Base-by-base conservation (phyloP, 352 stramenopile species). In the Thraustochytrium sp. region DNA sequence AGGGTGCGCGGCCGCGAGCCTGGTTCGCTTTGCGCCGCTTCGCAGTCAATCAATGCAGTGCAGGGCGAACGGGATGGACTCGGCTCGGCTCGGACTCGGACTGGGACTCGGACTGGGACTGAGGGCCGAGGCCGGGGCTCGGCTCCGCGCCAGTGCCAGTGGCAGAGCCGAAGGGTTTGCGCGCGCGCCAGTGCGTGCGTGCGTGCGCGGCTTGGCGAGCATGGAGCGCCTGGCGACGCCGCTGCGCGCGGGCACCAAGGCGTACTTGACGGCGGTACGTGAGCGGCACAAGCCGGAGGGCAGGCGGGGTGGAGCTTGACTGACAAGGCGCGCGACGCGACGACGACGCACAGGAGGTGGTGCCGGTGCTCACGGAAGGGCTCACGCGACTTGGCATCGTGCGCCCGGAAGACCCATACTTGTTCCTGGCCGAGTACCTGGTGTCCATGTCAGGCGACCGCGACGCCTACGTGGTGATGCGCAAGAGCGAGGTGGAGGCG, bases 361-460 rank as follows among this genome's bases (percentile, higher is more conserved):
- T 64, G 13, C 68, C 68, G 1, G 68, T 34, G 42, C 68, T 80
- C 34, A 80, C 68, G 13, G 68, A 80, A 38, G 68, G 48, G 11
- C 68, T 80, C 42, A 80, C 68, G 3, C 31, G 68, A n/a, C 68
- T 80, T 16, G 68, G 68, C 23, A 80, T 80, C 34, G 34, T 80
- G 5, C 5, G 68, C 37, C 68, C 68, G 11, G 53, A 29, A 18
- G 68, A 80, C 44, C 68, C 68, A 16, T 80, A 63, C 68, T 13
- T 80, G 13, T 80, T 80, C 38, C 53, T 80, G 13, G 68, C 68
- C 11, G 48, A 80, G 68, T 64, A 37, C 46, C 11, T 80, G 26
- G 26, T 80, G n/a, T 21, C 31, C 1, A 21, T 37, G 9, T 80
- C 68, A 18, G n/a, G n/a, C 13, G 9, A 80, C 9, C 31, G 46